Evolutionary conservation across 805 yeast species (phyloP), one percentile per base, ranked within the genome.

Genomic region (Nakazawaea sp.): DNA sequence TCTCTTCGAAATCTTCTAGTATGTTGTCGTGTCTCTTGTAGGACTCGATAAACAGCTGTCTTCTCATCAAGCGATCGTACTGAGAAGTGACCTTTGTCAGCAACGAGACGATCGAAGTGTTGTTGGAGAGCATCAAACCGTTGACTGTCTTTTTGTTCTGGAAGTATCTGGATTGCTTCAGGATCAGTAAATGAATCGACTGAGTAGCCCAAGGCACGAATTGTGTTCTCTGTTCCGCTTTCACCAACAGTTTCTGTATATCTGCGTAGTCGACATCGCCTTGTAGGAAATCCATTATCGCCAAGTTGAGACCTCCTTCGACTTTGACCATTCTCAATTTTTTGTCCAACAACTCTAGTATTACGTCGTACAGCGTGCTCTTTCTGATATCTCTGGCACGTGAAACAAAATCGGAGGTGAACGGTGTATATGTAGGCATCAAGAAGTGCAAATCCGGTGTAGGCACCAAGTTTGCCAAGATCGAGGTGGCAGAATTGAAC

Each of bases 191-290:
- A 50, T 87, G 92, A 5, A 88, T 70, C 6, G 88, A 72, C 0
- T 88, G 73, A 0, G 92, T 78, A 0, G 87, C 74, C 88, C 95
- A 84, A 0, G 95, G 92, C 3, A 86, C 86, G 61, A 87, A 92
- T 19, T 72, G 67, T 1, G 87, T 66, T 38, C 90, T 58, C 36
- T 74, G 75, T 44, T 80, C 80, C 0, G 84, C 77, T 45, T 78
- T 75, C 2, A 71, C 51, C 15, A 74, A 59, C 1, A 84, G 87
- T 51, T 78, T 80, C 35, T 79, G 79, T 3, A 84, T 70, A 47
- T 89, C 97, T 3, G 64, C 62, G 35, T 80, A 85, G 46, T 82
- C 86, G 17, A 68, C 62, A 18, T 73, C 72, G 41, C 76, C 96
- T 61, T 68, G 84, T 42, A 75, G 66, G 32, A 78, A 72, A 64